Evolutionary conservation across 805 yeast genomes (phyloP).

Genomic region (Pichia insulana): DNA sequence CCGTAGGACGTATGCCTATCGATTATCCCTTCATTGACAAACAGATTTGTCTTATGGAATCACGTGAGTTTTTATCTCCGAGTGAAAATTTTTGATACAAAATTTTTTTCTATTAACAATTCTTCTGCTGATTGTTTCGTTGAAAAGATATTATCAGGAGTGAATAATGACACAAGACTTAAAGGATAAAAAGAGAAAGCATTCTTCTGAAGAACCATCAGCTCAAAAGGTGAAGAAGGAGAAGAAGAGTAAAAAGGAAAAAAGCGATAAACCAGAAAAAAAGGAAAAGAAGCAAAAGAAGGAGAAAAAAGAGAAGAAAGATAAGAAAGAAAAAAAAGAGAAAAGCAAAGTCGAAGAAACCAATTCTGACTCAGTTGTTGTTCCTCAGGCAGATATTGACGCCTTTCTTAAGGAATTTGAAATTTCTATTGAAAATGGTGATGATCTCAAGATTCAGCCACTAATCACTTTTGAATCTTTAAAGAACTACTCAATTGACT

Average conservation of each 20-base stretch:
- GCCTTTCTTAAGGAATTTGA: slow-evolving; percentile 61
- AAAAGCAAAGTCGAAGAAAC: background rate
- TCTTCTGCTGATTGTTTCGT: no score
- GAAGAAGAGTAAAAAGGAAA: slow-evolving; percentile 28
- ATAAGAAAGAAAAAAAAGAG: slow-evolving; percentile 12
- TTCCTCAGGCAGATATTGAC: slow-evolving; percentile 47
- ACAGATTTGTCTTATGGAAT: no score
- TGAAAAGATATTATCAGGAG: no score
- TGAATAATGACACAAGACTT: slow-evolving; percentile 21
- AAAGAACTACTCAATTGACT: slow-evolving; percentile 33
- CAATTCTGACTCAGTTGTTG: slow-evolving; percentile 3
- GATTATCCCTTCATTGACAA: no score
- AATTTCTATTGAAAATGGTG: slow-evolving; percentile 69
- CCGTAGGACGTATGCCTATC: no score
- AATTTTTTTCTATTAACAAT: no score
- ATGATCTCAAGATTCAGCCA: slow-evolving; percentile 49
- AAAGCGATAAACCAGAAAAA: slow-evolving; percentile 34
- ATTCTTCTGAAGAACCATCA: slow-evolving; percentile 18
- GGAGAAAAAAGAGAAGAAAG: slow-evolving; percentile 25
- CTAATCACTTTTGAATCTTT: slow-evolving; percentile 59
- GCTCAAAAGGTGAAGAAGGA: slow-evolving; percentile 25
- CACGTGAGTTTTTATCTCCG: background rate
- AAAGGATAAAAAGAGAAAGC: slow-evolving; percentile 25
- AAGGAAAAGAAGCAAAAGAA: slow-evolving; percentile 30
- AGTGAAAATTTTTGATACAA: slow-evolving; percentile 2